These are phyloP conservation scores for Penicillium sp. DNA, from an alignment of 2,329 filamentous ascomycete species.

Conservation along the genomic window DNA sequence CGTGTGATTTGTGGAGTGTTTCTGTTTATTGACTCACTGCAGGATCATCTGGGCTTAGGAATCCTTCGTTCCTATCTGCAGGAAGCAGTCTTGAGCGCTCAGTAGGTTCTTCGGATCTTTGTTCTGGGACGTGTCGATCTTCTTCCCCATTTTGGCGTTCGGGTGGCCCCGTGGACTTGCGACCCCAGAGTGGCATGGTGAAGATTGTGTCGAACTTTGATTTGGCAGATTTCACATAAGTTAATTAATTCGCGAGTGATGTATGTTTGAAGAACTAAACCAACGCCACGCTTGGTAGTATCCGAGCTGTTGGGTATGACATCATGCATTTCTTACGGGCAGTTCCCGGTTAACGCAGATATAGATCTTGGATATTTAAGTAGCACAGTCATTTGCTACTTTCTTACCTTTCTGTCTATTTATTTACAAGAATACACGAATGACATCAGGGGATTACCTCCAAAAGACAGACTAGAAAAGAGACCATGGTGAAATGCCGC, in stretches of 20 bases:
- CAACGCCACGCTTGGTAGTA: background rate
- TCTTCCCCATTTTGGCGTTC: background rate
- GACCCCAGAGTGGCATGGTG: slow-evolving; percentile 14
- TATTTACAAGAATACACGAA: background rate
- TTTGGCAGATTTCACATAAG: background rate
- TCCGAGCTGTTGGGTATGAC: background rate
- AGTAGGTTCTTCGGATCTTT: slow-evolving; percentile 21
- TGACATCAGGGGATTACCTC: background rate
- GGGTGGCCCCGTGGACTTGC: background rate
- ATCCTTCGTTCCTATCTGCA: slow-evolving; percentile 6
- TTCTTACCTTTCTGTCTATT: background rate
- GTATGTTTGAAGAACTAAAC: background rate
- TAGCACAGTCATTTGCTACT: background rate
- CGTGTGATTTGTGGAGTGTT: background rate
- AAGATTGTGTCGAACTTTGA: background rate
- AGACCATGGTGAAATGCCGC: background rate
- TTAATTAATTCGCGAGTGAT: background rate
- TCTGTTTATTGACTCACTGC: slow-evolving; percentile 10
- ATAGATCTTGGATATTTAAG: background rate
- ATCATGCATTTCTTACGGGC: slow-evolving; percentile 2
- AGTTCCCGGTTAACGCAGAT: background rate
- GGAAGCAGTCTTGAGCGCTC: slow-evolving; percentile 19
- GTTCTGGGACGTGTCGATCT: slow-evolving; percentile 1
- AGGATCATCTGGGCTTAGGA: slow-evolving; percentile 19
- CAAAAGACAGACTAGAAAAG: background rate